Percentiles rank a stretch among this genome's conserved stretches.
phyloP scores from a whole-genome alignment of 495 filamentous ascomycete genomes.

The Geopyxis carbonaria region DNA sequence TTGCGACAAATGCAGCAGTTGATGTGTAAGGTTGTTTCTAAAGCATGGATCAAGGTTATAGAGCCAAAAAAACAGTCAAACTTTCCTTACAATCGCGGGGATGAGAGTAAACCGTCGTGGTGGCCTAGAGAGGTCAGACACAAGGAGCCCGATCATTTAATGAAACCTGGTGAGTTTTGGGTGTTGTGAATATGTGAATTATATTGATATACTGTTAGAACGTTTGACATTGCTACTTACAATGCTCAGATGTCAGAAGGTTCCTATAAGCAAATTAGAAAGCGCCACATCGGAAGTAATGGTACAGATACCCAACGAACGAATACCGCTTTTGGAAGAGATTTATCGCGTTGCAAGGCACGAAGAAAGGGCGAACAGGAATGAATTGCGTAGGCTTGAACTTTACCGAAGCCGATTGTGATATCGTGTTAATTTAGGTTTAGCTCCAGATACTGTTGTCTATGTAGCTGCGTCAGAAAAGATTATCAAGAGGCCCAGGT shows the following conservation, averaged over 20 bases:
- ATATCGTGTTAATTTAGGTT: not conserved
- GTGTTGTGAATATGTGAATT: not conserved
- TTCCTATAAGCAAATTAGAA: constrained; percentile 24
- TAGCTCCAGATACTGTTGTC: constrained; percentile 18
- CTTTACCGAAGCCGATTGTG: not conserved
- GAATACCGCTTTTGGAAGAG: constrained; percentile 31
- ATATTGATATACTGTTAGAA: constrained; percentile 13
- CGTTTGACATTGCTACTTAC: constrained; percentile 24
- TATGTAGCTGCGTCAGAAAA: constrained; percentile 24
- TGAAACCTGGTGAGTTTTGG: constrained; percentile 47
- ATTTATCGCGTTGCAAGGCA: constrained; percentile 37
- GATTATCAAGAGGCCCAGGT: constrained; percentile 21
- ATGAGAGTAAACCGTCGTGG: constrained; percentile 55
- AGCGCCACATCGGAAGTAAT: constrained; percentile 25
- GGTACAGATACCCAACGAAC: constrained; percentile 21
- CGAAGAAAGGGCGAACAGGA: constrained; percentile 36
- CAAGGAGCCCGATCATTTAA: constrained; percentile 72
- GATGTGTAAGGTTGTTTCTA: constrained; percentile 54
- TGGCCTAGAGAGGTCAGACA: constrained; percentile 60
- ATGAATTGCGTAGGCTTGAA: constrained; percentile 33
- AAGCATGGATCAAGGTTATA: constrained; percentile 66
- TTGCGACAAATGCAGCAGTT: constrained; percentile 57
- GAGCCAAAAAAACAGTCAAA: constrained; percentile 74
- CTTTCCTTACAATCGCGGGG: constrained; percentile 61
- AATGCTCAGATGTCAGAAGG: constrained; percentile 24